Evolutionary conservation across 2,329 filamentous ascomycete genomes (phyloP), one percentile per base, ranked within the genome.

Genomic region (Venturia aucupariae): DNA sequence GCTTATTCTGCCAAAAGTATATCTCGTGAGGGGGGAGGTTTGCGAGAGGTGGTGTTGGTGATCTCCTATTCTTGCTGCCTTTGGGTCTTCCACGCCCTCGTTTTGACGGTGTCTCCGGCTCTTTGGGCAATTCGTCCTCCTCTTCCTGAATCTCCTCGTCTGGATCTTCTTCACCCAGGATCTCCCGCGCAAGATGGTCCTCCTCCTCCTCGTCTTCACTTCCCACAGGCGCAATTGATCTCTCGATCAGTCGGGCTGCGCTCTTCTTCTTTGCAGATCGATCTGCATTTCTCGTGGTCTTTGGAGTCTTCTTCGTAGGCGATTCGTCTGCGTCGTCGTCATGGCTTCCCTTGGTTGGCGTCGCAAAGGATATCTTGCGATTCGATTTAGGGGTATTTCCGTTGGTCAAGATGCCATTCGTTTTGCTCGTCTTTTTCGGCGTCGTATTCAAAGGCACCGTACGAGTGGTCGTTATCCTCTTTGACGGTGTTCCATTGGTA

Each of bases 1-100:
- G 86, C 60, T 90, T 87, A 73, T 96, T 97, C 72, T 97, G 90
- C 72, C 88, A 90, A 75, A 99, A 97, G 78, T 95, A 99, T 68
- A 89, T 84, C 74, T 97, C 94, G 72, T 97, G 90, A 0, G 92
- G 82, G 5, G 92, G 90, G 2, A 97, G 82, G 70, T 96, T 85
- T 62, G 86, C 83, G 22, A 93, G 90, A 3, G 93, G 90, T 3
- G 91, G 91, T 5, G 89, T 92, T 1, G 90, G 89, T 7, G 89
- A 90, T 65, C 84, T 85, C 65, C 64, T 67, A 24, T 64, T 82
- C 70, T 75, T 77, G 64, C 75, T 79, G 65, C 80, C 80, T 68
- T 83, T 85, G 0, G 84, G 84, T 71, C 79, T 74, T 35, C 80
- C 77, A 71, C 73, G 72, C 64, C 78, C 75, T 67, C 81, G 78